Base-by-base conservation (phyloP, 352 stramenopile species). In the Pythium aphanidermatum region DNA sequence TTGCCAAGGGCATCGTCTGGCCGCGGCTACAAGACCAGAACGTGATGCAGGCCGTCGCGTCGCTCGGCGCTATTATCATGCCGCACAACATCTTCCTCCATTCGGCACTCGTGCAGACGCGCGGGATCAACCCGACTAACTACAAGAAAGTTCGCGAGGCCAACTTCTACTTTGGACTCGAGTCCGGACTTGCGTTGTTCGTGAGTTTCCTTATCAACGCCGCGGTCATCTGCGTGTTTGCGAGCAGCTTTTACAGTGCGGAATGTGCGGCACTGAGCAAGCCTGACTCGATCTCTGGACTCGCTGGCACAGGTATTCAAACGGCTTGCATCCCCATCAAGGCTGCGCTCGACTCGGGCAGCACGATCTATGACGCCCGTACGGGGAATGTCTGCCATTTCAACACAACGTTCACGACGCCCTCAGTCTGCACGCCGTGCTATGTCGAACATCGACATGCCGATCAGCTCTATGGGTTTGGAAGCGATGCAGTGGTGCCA, bases 1-100 rank as follows among this genome's bases (percentile, higher is more conserved):
- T 97, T 37, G 32, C 68, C 2, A 74, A 81, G 36, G 90, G 85
- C 20, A 78, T 95, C 41, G 31, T 80, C 0, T 65, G 74, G 23
- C 81, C 83, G n/a, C 51, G 58, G 3, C 59, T 91, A 47, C 60
- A 70, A 48, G 57, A 68, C 32, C 74, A 73, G 55, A 86, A 80
- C 43, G 73, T 61, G 46, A 71, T 73, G 47, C 55, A 71, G 48
- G 77, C 67, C 20, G 84, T 93, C 25, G 80, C 70, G 7, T 95
- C 92, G 47, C 50, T 97, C 1, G 84, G 86, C 26, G 63, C 83
- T 8, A 86, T 96, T 20, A 96, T 98, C 69, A 98, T 98, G 94
- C 94, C 94, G 1, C 91, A 98, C 74, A 98, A 98, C 45, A 74
- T 98, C 13, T 98, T 96, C 53, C 63, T 98, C 26, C 94, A 98